Evolutionary conservation across 805 yeast species (phyloP), one percentile per base, ranked within the genome.

Genomic region (Clavispora santaluciae): DNA sequence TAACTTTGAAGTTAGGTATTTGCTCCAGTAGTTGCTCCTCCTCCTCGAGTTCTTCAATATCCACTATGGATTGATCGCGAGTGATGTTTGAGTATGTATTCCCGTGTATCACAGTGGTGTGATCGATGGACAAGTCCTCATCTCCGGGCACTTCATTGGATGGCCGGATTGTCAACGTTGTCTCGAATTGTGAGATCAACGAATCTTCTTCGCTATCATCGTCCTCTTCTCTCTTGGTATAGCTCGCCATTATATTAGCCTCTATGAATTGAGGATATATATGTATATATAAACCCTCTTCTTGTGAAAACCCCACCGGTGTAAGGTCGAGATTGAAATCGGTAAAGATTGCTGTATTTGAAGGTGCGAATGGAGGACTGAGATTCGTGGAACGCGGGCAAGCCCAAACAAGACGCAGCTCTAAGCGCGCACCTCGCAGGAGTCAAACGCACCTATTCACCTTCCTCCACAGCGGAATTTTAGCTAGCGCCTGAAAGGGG

Each of bases 151-250:
- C 46, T 12, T 66, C 72, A 40, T 62, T 59, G 21, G 68, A 50
- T 2, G 73, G 70, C 30, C 62, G 49, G 42, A 69, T 67, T 25
- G 68, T 66, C 33, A 70, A 57, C 0, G 73, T 70, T 3, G 74
- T 67, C 49, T 70, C 74, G 44, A 70, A 70, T 47, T 67, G 72
- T 6, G 72, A 60, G 10, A 51, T 48, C 8, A 51, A 42, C 11
- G 53, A 50, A 21, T 49, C 54, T 21, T 49, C 54, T 30, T 43
- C 41, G 26, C 42, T 48, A 16, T 43, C 46, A 22, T 48, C 51
- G 15, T 45, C 30, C 22, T 22, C 45, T 16, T 38, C 33, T 16
- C 30, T 33, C 15, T 25, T 35, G n/a, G 15, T 30, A 11, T 28
- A 34, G 22, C 42, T 39, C n/a, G 30, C 36, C 50, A 46, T 44